These are phyloP conservation scores for Stenocarpella maydis DNA, from an alignment of 2,329 filamentous ascomycete species.

Conservation along the genomic window DNA sequence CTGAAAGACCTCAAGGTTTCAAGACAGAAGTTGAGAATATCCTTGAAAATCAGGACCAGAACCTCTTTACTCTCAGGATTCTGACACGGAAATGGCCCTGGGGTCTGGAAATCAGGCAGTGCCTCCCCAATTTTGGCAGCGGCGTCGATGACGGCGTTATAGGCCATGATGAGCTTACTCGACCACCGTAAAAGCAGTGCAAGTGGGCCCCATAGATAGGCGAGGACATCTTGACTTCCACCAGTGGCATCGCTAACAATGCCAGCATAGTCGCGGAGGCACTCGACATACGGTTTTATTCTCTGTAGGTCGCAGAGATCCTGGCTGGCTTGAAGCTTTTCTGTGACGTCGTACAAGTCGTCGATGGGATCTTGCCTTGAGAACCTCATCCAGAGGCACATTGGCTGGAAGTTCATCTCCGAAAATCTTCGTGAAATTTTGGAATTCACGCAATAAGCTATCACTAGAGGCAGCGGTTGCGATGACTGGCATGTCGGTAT, in stretches of 20 bases:
- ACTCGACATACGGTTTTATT: neutral
- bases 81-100: neutral
- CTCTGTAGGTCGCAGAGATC: neutral
- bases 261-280: neutral
- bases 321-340: neutral
- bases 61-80: neutral
- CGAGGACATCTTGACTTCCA: neutral
- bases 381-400: neutral
- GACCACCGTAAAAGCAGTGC: neutral
- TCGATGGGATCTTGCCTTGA: neutral
- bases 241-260: neutral
- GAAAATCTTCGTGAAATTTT: neutral
- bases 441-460: neutral
- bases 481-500: no score
- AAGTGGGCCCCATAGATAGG: neutral
- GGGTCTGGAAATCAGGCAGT: neutral
- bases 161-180: neutral
- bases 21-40: neutral
- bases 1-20: neutral
- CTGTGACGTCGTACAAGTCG: neutral
- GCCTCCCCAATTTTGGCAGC: neutral
- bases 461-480: neutral
- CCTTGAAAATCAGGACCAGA: neutral
- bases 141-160: neutral
- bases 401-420: neutral